A percentile compares a stretch with the other conserved stretches of the same genome.
Conservation (phyloP, 2,329 filamentous ascomycete genomes). For the Epicoccum nigrum region DNA sequence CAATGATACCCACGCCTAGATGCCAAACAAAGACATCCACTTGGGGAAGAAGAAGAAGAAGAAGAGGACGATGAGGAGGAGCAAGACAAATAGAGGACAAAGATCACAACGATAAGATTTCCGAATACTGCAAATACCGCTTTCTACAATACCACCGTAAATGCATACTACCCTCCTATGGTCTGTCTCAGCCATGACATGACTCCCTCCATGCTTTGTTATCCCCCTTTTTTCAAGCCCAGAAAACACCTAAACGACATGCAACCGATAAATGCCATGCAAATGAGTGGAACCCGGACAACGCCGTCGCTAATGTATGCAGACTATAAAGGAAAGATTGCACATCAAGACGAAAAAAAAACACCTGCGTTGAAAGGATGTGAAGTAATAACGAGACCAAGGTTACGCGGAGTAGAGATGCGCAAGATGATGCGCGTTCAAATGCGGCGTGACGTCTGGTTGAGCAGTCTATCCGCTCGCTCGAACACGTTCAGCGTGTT, state of each 20-base stretch:
- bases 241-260: background rate
- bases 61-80: too few species aligned
- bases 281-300: constrained; percentile 20
- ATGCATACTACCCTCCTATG: background rate
- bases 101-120: too few species aligned
- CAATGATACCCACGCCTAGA: too few species aligned
- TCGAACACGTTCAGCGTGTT: constrained; percentile 45
- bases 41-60: too few species aligned
- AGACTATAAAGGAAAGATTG: background rate
- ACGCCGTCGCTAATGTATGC: constrained; percentile 17
- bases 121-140: too few species aligned
- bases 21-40: too few species aligned
- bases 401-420: too few species aligned
- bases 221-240: background rate
- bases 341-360: too few species aligned
- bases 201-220: constrained; percentile 2
- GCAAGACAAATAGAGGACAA: too few species aligned
- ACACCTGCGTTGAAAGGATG: background rate
- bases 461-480: constrained; percentile 43
- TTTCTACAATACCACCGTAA: background rate
- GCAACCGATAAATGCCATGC: constrained; percentile 7
- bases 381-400: background rate
- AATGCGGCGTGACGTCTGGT: constrained; percentile 38
- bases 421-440: background rate
- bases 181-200: constrained; percentile 7